phyloP scores from a whole-genome alignment of 495 filamentous ascomycete species.

The Hypoxylon intermedium region DNA sequence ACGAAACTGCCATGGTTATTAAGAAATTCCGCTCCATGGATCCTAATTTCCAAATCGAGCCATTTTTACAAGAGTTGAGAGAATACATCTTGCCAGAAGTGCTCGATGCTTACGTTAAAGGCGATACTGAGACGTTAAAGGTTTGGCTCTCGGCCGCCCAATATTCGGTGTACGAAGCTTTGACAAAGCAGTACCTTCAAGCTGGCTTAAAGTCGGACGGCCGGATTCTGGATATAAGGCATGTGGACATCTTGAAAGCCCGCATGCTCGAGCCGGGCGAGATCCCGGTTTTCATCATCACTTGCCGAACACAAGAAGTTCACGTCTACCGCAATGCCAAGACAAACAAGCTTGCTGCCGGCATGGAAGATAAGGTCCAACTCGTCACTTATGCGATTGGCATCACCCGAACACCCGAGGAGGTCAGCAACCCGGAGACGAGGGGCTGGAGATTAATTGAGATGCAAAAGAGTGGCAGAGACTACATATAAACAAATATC shows the following conservation, averaged over 20 bases:
- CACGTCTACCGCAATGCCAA: slow-evolving; percentile 95
- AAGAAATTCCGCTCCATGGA: slow-evolving; percentile 98
- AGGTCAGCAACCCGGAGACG: slow-evolving; percentile 96
- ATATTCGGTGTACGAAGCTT: slow-evolving; percentile 89
- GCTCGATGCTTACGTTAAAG: slow-evolving; percentile 96
- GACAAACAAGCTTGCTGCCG: slow-evolving; percentile 86
- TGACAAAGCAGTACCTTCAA: slow-evolving; percentile 92
- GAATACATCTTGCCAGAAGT: slow-evolving; percentile 99
- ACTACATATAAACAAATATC: slow-evolving; percentile 67
- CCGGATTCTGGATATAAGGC: slow-evolving; percentile 89
- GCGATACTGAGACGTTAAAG: slow-evolving; percentile 87
- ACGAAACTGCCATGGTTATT: slow-evolving; percentile 95
- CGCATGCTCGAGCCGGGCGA: slow-evolving; percentile 96
- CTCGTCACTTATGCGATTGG: slow-evolving; percentile 98
- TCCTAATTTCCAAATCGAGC: slow-evolving; percentile 90
- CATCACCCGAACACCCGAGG: slow-evolving; percentile 88
- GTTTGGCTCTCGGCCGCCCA: slow-evolving; percentile 95
- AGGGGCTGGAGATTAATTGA: slow-evolving; percentile 96
- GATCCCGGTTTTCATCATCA: slow-evolving; percentile 95
- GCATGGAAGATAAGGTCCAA: slow-evolving; percentile 98
- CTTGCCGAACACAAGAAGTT: slow-evolving; percentile 95
- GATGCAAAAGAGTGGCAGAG: slow-evolving; percentile 96
- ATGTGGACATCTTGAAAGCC: slow-evolving; percentile 88
- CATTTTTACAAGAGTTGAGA: slow-evolving; percentile 90
- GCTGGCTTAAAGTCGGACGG: slow-evolving; percentile 93